Percentiles rank a stretch among this genome's conserved stretches.
These are phyloP conservation scores for Polygonum maritimum DNA, from an alignment of 148 eudicot species.

Conservation along the genomic window DNA sequence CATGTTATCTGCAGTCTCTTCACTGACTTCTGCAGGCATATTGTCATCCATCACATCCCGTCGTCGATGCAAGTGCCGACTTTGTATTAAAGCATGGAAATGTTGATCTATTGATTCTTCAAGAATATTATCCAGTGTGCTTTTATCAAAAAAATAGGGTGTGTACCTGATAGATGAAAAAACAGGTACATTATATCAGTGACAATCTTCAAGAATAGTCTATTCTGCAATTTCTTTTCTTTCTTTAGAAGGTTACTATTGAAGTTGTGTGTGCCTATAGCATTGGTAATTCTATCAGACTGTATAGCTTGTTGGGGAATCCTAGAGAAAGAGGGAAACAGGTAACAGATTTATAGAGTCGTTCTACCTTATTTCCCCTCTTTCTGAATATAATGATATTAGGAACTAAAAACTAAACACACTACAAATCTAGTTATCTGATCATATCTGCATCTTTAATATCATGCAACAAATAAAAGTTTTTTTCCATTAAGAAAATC, in stretches of 20 bases:
- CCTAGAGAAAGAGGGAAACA: neutral
- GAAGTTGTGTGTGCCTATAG: too few species aligned
- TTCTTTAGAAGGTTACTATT: too few species aligned
- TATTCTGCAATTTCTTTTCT: too few species aligned
- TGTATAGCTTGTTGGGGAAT: too few species aligned
- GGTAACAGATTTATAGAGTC: neutral
- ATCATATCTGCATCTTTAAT: neutral
- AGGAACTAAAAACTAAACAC: neutral
- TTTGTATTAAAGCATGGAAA: conserved; percentile 70
- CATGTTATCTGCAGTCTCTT: conserved; percentile 66
- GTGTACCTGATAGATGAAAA: conserved; percentile 57
- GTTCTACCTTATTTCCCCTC: neutral
- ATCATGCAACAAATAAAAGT: neutral
- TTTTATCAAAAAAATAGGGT: conserved; percentile 89
- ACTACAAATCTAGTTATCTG: neutral
- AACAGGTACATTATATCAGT: conserved; percentile 1
- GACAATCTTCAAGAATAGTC: neutral
- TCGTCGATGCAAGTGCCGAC: conserved; percentile 55
- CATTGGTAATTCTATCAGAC: too few species aligned
- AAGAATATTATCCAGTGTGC: conserved; percentile 72
- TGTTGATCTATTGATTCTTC: conserved; percentile 93
- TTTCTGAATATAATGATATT: neutral
- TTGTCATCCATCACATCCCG: conserved; percentile 71
- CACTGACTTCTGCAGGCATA: conserved; percentile 53
- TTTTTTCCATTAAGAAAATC: neutral